A percentile compares a stretch with the other conserved stretches of the same genome.
These are phyloP conservation scores for Emydomyces testavorans DNA, from an alignment of 2,329 filamentous ascomycete genomes.

Conservation along the genomic window DNA sequence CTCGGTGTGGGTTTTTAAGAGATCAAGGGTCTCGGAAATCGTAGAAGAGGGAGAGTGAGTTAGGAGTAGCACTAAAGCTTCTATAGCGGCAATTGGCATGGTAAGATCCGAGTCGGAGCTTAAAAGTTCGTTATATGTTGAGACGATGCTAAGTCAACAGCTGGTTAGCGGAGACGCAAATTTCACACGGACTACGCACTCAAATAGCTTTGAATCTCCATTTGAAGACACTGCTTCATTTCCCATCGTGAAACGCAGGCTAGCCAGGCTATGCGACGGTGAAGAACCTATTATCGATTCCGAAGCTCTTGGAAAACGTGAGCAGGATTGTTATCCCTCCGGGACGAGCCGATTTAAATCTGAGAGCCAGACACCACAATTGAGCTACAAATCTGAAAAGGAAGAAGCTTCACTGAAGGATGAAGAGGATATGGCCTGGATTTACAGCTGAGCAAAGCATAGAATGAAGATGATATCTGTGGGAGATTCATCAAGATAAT, in stretches of 20 bases:
- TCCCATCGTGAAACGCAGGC: constrained; percentile 3
- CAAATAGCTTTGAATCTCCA: constrained; percentile 26
- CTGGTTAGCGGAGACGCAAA: neutral
- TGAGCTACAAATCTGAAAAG: too few relatives aligned
- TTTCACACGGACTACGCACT: constrained; percentile 22
- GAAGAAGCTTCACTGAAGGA: too few relatives aligned
- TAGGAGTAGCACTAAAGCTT: constrained; percentile 78
- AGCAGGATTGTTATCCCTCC: too few relatives aligned
- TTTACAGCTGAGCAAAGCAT: neutral
- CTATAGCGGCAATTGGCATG: constrained; percentile 90
- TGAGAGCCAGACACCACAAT: too few relatives aligned
- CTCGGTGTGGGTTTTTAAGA: constrained; percentile 64
- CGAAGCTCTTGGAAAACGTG: too few relatives aligned
- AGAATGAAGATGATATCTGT: neutral
- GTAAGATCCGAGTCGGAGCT: constrained; percentile 68
- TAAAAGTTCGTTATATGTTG: constrained; percentile 54
- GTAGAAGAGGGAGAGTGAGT: constrained; percentile 69
- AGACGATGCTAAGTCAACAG: constrained; percentile 42
- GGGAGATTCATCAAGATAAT: too few relatives aligned
- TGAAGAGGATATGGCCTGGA: neutral
- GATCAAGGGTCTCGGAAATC: constrained; percentile 84
- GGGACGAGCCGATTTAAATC: too few relatives aligned
- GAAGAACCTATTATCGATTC: neutral
- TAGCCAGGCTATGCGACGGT: neutral
- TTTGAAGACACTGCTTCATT: constrained; percentile 2